phyloP scores from a whole-genome alignment of 129 eudicot genomes.

The Daucus carota region DNA sequence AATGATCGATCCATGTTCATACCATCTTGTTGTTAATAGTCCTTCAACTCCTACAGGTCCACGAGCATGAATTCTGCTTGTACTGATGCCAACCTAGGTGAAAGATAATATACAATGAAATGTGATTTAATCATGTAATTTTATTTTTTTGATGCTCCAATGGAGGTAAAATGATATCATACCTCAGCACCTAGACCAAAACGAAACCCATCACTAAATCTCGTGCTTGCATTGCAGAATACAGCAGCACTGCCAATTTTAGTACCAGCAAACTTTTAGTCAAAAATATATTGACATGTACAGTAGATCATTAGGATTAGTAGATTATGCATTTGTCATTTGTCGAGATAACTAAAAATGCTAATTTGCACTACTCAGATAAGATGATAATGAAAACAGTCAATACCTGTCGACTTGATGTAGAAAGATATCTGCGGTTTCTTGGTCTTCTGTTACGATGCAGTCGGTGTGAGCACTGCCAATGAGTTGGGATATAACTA shows the following conservation, averaged over 20 bases:
- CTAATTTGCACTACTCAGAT: not conserved
- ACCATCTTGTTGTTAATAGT: conserved; percentile 93
- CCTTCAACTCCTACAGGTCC: conserved; percentile 99
- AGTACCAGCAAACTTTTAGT: not conserved
- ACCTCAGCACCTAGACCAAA: conserved; percentile 99
- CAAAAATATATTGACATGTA: not conserved
- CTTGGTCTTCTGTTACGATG: conserved; percentile 70
- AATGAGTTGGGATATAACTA: conserved; percentile 10
- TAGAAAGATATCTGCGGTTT: conserved; percentile 61
- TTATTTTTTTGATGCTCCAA: not conserved
- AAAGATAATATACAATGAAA: conserved; percentile 3
- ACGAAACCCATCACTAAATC: conserved; percentile 93
- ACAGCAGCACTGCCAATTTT: conserved; percentile 84
- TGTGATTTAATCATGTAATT: not conserved
- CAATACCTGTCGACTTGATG: conserved; percentile 83
- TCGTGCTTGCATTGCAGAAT: conserved; percentile 91
- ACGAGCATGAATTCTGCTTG: conserved; percentile 97
- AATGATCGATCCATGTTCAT: conserved; percentile 5
- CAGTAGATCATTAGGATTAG: not conserved
- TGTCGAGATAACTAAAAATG: not conserved
- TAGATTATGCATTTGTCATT: not conserved
- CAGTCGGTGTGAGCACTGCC: conserved; percentile 89
- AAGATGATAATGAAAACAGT: conserved; percentile 1
- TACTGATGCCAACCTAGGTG: conserved; percentile 88
- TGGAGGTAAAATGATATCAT: conserved; percentile 3